A percentile compares a stretch with the other conserved stretches of the same genome.
Evolutionary conservation across 2,329 filamentous ascomycete species (phyloP).

Genomic region (Parastagonospora nodorum): DNA sequence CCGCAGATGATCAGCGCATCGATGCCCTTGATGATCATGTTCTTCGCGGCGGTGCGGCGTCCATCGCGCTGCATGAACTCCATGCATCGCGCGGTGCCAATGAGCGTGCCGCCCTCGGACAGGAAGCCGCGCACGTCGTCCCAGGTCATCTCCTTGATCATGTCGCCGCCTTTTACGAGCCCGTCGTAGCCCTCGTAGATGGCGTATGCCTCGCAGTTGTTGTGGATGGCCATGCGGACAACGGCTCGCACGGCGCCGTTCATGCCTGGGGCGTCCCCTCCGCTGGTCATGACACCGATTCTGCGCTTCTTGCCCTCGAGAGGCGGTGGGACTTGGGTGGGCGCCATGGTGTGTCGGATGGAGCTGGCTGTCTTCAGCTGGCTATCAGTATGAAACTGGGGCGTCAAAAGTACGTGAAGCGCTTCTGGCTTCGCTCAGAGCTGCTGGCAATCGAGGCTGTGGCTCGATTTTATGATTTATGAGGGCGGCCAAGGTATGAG

Average conservation of each 20-base stretch:
- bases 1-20: constrained; percentile 96
- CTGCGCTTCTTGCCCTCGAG: constrained; percentile 60
- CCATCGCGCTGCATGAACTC: constrained; percentile 88
- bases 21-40: constrained; percentile 90
- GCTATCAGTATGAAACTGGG: not conserved
- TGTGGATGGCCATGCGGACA: constrained; percentile 87
- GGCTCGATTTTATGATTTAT: not conserved
- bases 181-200: constrained; percentile 94
- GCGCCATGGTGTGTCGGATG: constrained; percentile 29
- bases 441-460: not conserved
- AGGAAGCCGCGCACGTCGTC: constrained; percentile 93
- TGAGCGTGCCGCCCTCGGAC: constrained; percentile 91
- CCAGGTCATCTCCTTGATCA: constrained; percentile 89
- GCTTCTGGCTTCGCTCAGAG: not conserved
- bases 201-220: constrained; percentile 58
- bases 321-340: constrained; percentile 38
- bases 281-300: constrained; percentile 92
- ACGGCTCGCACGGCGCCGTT: constrained; percentile 88
- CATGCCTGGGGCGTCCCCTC: constrained; percentile 94
- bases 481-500: too few species aligned
- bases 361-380: not conserved
- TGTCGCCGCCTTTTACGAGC: constrained; percentile 82
- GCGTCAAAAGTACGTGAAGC: not conserved
- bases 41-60: constrained; percentile 84
- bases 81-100: constrained; percentile 92